These are phyloP conservation scores for Penicillium coprophilum DNA, from an alignment of 495 filamentous ascomycete species.

Conservation along the genomic window DNA sequence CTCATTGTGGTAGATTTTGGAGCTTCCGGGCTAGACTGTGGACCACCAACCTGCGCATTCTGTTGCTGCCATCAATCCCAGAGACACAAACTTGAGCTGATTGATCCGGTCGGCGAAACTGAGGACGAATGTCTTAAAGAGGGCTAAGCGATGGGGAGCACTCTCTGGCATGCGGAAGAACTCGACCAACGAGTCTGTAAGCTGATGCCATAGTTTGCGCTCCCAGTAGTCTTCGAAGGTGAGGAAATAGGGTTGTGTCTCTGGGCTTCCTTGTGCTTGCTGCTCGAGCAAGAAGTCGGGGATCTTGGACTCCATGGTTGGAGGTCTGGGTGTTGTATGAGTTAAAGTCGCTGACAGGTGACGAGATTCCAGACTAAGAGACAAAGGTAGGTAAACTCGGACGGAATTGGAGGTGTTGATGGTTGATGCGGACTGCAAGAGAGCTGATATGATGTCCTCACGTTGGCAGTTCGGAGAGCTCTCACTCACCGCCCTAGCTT, in stretches of 20 bases:
- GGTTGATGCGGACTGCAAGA: conserved; percentile 11
- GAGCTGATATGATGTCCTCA: conserved; percentile 18
- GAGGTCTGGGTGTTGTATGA: conserved; percentile 10
- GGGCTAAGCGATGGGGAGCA: conserved; percentile 75
- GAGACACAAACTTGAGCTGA: conserved; percentile 89
- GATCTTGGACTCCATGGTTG: conserved; percentile 79
- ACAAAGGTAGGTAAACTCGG: not conserved
- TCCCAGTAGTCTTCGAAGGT: conserved; percentile 98
- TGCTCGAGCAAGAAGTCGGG: conserved; percentile 88
- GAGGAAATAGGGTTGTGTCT: conserved; percentile 83
- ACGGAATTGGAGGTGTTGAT: conserved; percentile 12
- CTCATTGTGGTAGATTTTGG: not conserved
- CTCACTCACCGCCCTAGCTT: conserved; percentile 10
- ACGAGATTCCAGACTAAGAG: not conserved
- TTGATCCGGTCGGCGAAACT: conserved; percentile 98
- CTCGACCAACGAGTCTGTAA: conserved; percentile 82
- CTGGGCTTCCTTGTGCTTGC: conserved; percentile 77
- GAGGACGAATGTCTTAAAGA: conserved; percentile 93
- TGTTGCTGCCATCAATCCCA: conserved; percentile 81
- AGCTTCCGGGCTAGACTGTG: not conserved
- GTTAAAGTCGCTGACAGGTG: not conserved
- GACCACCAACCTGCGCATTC: conserved; percentile 75
- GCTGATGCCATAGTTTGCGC: conserved; percentile 98
- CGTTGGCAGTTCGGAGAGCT: conserved; percentile 12
- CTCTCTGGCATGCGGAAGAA: conserved; percentile 85